Conservation (phyloP, 2,329 filamentous ascomycete genomes). For the Curvularia verruculosa region DNA sequence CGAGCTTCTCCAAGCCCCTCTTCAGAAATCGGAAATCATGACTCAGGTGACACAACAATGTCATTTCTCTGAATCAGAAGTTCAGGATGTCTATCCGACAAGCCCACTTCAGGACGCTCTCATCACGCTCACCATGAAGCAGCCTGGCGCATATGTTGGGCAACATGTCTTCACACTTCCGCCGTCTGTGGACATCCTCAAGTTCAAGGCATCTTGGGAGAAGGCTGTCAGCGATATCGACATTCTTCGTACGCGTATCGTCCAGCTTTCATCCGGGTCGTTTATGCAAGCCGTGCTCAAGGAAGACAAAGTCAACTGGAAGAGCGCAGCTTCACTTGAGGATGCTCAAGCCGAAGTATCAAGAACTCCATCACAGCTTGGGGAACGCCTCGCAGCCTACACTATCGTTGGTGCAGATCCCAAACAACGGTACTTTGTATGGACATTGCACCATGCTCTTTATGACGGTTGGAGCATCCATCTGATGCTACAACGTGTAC, state of each 20-base stretch:
- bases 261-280: constrained; percentile 33
- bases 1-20: constrained; percentile 22
- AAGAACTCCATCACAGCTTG: constrained; percentile 29
- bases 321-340: constrained; percentile 25
- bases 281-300: constrained; percentile 40
- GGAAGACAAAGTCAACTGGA: constrained; percentile 38
- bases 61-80: constrained; percentile 21
- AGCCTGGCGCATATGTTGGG: constrained; percentile 57
- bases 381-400: constrained; percentile 35
- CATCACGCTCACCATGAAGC: constrained; percentile 56
- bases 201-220: constrained; percentile 57
- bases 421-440: constrained; percentile 40
- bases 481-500: constrained; percentile 39
- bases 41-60: constrained; percentile 35
- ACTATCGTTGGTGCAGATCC: constrained; percentile 29
- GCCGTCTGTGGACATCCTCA: constrained; percentile 46
- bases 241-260: constrained; percentile 56
- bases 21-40: constrained; percentile 22
- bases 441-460: constrained; percentile 50
- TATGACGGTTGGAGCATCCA: constrained; percentile 51
- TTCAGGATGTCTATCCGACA: constrained; percentile 51
- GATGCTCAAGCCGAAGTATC: constrained; percentile 22
- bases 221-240: constrained; percentile 52
- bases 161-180: constrained; percentile 53
- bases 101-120: constrained; percentile 55